Conservation (phyloP, 306 rosid genomes). For the Prunus campanulata region DNA sequence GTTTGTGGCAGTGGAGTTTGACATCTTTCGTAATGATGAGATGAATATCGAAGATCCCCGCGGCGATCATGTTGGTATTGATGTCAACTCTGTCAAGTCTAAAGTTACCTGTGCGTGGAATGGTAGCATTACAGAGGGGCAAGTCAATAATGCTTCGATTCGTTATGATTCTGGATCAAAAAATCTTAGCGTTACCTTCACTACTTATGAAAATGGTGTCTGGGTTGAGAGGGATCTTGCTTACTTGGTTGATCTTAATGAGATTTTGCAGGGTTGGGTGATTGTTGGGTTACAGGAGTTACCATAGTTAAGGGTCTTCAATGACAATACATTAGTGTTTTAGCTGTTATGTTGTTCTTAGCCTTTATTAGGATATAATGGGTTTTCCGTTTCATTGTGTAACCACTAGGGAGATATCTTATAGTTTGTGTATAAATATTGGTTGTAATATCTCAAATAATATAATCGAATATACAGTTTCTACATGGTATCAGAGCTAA, state of each 20-base stretch:
- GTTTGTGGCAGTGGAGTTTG: slow-evolving; percentile 48
- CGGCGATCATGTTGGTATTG: slow-evolving; percentile 16
- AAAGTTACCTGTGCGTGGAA: slow-evolving; percentile 9
- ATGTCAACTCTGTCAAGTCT: background rate
- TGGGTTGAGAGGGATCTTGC: background rate
- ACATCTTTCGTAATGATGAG: background rate
- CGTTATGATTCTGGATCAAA: slow-evolving; percentile 18
- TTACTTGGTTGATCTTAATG: background rate
- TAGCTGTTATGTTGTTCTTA: too few relatives aligned
- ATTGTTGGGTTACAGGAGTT: too few relatives aligned
- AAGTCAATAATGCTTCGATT: slow-evolving; percentile 11
- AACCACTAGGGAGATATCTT: too few relatives aligned
- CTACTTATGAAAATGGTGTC: background rate
- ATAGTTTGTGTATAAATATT: too few relatives aligned
- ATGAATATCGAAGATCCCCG: background rate
- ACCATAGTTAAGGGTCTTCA: too few relatives aligned
- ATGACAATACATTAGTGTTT: too few relatives aligned
- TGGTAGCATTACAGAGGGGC: slow-evolving; percentile 4
- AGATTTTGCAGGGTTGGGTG: background rate
- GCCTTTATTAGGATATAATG: too few relatives aligned
- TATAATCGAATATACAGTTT: too few relatives aligned
- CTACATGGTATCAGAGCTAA: too few relatives aligned
- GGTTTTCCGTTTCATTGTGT: too few relatives aligned
- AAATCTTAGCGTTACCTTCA: slow-evolving; percentile 24
- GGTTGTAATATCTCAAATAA: too few relatives aligned